A percentile compares a stretch with the other conserved stretches of the same genome.
Conservation (phyloP, 768 basidiomycete genomes). For the Cyathus striatus region DNA sequence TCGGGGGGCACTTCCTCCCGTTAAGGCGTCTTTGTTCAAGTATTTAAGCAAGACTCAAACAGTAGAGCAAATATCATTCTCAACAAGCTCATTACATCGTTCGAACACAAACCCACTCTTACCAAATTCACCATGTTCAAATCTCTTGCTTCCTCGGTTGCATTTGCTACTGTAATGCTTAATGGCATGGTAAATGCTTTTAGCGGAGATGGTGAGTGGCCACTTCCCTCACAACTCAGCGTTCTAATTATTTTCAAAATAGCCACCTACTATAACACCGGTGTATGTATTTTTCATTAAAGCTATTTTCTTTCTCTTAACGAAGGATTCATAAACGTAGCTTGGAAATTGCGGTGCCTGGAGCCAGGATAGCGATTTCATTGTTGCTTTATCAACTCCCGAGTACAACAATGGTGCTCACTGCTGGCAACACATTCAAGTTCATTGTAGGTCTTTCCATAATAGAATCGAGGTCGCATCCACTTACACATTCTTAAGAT, state of each 20-base stretch:
- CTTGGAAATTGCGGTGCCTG: slow-evolving; percentile 16
- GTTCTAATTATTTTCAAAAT: not conserved
- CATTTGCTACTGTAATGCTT: no score
- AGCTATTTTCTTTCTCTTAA: no score
- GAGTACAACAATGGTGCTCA: slow-evolving; percentile 13
- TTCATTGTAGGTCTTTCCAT: slow-evolving; percentile 12
- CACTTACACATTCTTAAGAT: slow-evolving; percentile 8
- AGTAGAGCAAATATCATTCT: no score
- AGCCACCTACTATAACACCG: slow-evolving; percentile 17
- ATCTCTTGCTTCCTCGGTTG: no score
- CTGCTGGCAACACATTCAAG: slow-evolving; percentile 16
- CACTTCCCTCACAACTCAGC: not conserved
- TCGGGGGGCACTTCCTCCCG: no score
- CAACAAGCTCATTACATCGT: no score
- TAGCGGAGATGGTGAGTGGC: not conserved
- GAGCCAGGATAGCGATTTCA: slow-evolving; percentile 13
- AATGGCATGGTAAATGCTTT: no score
- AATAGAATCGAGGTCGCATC: not conserved
- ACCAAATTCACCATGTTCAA: no score
- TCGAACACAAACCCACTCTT: no score
- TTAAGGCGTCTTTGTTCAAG: no score
- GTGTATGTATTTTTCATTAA: slow-evolving; percentile 13
- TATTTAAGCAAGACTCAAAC: no score
- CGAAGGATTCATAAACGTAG: no score
- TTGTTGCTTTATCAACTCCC: slow-evolving; percentile 16